phyloP scores from a whole-genome alignment of 257 asterid species.

The Jacaranda mimosifolia region DNA sequence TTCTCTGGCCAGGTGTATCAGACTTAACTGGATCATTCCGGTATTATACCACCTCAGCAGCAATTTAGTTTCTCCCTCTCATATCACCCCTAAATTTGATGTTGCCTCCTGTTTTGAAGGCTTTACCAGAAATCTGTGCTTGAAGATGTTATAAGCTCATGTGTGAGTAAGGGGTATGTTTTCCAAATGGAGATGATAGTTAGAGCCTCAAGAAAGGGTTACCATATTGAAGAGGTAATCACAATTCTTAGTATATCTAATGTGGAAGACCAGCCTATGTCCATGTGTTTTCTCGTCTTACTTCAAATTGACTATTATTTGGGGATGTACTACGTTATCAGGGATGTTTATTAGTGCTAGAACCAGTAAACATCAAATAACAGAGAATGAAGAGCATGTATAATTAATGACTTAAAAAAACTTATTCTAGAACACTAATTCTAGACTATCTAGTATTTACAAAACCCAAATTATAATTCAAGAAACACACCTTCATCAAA shows the following conservation, averaged over 20 bases:
- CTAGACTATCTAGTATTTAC: neutral
- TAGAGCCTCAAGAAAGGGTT: constrained; percentile 92
- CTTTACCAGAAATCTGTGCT: constrained; percentile 88
- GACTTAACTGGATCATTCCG: constrained; percentile 99
- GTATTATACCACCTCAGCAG: constrained; percentile 49
- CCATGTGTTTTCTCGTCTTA: neutral
- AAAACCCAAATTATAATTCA: neutral
- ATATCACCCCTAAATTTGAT: constrained; percentile 13
- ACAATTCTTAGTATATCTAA: constrained; percentile 11
- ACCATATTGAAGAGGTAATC: constrained; percentile 88
- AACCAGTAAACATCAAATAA: neutral
- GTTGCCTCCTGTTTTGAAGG: constrained; percentile 51
- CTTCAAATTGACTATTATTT: constrained; percentile 10
- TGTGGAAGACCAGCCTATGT: constrained; percentile 9
- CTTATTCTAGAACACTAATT: neutral
- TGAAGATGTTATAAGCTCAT: constrained; percentile 90
- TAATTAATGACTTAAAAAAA: neutral
- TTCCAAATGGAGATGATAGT: constrained; percentile 99
- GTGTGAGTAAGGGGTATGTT: constrained; percentile 97
- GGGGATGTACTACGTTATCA: neutral
- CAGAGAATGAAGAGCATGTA: neutral
- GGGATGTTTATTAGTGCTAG: neutral
- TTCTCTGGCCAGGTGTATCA: constrained; percentile 99
- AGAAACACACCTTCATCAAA: too few species aligned
- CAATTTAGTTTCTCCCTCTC: constrained; percentile 7